Evolutionary conservation across 441 rosid genomes (phyloP), one percentile per base, ranked within the genome.

Genomic region (Gossypium schwendimanii): DNA sequence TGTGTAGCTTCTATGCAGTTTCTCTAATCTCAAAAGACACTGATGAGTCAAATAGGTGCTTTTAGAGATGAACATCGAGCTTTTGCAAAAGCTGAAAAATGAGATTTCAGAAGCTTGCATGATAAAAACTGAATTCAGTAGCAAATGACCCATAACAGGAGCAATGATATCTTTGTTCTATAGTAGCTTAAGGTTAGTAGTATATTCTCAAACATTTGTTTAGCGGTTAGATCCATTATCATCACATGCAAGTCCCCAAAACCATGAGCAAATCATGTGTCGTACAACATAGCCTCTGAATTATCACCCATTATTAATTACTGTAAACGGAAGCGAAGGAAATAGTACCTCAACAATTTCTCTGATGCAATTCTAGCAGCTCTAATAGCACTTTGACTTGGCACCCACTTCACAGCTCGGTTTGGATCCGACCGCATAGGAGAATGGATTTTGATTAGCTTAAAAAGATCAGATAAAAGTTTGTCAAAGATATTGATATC

Each of bases 361-460:
- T 89, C 96, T 28, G 98, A 89, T 69, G 91, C 98, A 69, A 81
- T 66, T 85, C 92, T 89, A 50, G 98, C 97, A 58, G 95, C 88
- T 78, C 70, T 82, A 26, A 93, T 88, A 68, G 90, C 78, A 53
- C 75, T 76, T 64, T 69, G 78, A 78, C 85, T 91, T 33, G 97
- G 96, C 55, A 91, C 80, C 89, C 85, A 89, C 85, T 87, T 81
- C 77, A 95, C 89, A 3, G 83, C 80, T 52, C 91, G 88, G 79
- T 82, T 77, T 20, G 85, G 90, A 82, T 90, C 89, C 83, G 92
- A 81, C 72, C 97, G 81, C 95, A 91, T 85, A 33, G 98, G 98
- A 62, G 98, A 95, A 83, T 93, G 98, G 69, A 93, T 95, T 85
- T 90, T 95, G 68, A 93, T 82, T 59, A 95, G 97, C 99, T 95